Base-by-base conservation (phyloP, 2,329 filamentous ascomycete genomes). In the Botrytis fragariae region DNA sequence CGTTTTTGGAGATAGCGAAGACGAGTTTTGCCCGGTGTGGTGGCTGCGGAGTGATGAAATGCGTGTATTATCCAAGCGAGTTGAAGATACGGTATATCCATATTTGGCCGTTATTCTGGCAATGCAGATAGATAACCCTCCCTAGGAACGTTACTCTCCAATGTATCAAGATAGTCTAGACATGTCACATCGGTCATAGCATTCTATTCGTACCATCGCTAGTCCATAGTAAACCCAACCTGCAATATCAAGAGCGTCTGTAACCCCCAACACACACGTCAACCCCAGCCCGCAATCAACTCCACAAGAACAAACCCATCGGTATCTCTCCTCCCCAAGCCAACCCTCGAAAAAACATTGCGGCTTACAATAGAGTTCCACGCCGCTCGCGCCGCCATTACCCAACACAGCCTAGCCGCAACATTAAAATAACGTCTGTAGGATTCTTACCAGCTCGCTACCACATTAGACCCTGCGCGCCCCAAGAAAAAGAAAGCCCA, bases 391-490 rank as follows among this genome's bases (percentile, higher is more conserved):
- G 37, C 68, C 10, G 59, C n/a, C 51, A 18, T 18, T 42, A 16
- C 20, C 29, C 20, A 70, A 44, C 29, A 25, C 42, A 63, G 57
- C 42, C 48, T 51, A 20, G 54, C 44, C 68, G 9, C 18, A 71
- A 64, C 69, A 72, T 65, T 57, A 72, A 72, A 72, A 65, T 72
- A 72, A 72, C 60, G 69, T 65, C 69, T 54, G 69, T 29, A 61
- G 68, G 65, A 68, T 68, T 68, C 65, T 5, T 16, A 42, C 35
- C 48, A 48, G 29, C 22, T 45, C 39, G 18, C 54, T 35, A 39
- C 22, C 14, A 22, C 16, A 14, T 35, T 16, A 18, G 8, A 29
- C n/a, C 59, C 39, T 29, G 37, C 60, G 10, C 42, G 25, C 22
- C 25, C 48, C 48, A 14, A 12, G 5, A 42, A 35, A 7, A 20